Percentiles rank a stretch among this genome's conserved stretches.
Conservation (phyloP, 768 basidiomycete species). For the Termitomyces sp. region DNA sequence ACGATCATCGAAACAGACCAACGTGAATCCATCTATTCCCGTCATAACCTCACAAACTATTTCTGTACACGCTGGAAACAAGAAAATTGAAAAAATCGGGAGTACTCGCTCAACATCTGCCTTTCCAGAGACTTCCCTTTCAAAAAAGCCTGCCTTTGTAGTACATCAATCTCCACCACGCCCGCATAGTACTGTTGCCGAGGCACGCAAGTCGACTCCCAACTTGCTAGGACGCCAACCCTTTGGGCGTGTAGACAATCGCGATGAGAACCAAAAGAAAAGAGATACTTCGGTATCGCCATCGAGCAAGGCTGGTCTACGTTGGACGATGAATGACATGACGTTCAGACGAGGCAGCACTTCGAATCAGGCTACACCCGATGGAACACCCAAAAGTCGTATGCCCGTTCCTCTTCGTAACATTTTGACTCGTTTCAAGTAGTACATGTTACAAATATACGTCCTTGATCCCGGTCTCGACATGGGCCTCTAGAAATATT, state of each 20-base stretch:
- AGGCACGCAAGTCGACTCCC: conserved; percentile 14
- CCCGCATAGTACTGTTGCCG: conserved; percentile 13
- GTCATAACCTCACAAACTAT: not conserved
- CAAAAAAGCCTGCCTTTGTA: conserved; percentile 4
- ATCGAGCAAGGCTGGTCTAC: conserved; percentile 19
- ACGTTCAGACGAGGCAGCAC: conserved; percentile 27
- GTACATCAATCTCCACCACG: conserved; percentile 12
- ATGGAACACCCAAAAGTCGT: conserved; percentile 34
- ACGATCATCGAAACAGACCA: conserved; percentile 10
- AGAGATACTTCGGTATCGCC: conserved; percentile 18
- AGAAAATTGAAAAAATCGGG: not conserved
- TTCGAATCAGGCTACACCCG: conserved; percentile 13
- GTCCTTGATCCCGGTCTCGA: too few relatives aligned
- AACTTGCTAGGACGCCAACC: conserved; percentile 31
- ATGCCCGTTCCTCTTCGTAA: conserved; percentile 46
- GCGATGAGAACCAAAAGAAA: conserved; percentile 19
- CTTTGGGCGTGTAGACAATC: conserved; percentile 25
- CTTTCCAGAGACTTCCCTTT: conserved; percentile 5
- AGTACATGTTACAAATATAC: not conserved
- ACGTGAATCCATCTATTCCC: not conserved
- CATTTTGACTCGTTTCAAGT: conserved; percentile 48
- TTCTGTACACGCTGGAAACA: not conserved
- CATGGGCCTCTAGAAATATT: too few relatives aligned
- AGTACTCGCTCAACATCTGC: conserved; percentile 4
- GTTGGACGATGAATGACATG: conserved; percentile 35